phyloP scores from a whole-genome alignment of 306 rosid genomes.

The Quercus agrifolia region DNA sequence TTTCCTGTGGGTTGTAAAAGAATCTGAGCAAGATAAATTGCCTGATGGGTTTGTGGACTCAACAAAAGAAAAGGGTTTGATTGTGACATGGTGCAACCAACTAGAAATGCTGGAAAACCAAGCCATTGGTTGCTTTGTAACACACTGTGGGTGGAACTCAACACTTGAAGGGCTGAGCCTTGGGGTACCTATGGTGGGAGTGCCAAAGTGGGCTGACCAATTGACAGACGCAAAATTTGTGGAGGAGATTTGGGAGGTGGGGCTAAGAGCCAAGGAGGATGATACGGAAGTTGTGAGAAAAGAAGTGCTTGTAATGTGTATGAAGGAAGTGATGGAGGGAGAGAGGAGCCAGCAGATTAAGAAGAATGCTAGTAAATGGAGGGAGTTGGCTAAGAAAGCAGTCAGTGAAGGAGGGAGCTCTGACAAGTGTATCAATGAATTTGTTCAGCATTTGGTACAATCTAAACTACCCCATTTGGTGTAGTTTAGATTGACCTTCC shows the following conservation, averaged over 20 bases:
- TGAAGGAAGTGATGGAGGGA: conserved; percentile 54
- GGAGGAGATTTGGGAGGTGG: conserved; percentile 60
- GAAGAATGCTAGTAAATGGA: conserved; percentile 42
- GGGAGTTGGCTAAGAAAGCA: conserved; percentile 43
- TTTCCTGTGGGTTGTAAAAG: conserved; percentile 47
- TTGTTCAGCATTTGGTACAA: conserved; percentile 35
- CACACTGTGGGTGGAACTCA: conserved; percentile 71
- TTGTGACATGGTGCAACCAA: conserved; percentile 59
- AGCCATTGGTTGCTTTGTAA: conserved; percentile 57
- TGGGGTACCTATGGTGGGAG: conserved; percentile 60
- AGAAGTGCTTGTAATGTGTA: conserved; percentile 37
- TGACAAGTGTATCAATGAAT: conserved; percentile 32
- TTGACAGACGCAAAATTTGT: conserved; percentile 59
- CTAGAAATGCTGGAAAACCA: conserved; percentile 48
- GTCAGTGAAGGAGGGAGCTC: conserved; percentile 52
- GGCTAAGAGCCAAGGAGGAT: conserved; percentile 58
- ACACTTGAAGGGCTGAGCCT: conserved; percentile 64
- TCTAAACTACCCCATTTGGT: not conserved
- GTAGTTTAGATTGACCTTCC: not conserved
- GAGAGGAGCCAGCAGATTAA: conserved; percentile 35
- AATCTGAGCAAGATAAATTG: conserved; percentile 35
- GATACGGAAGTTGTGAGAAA: conserved; percentile 44
- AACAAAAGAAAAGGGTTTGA: conserved; percentile 30
- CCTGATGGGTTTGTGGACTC: conserved; percentile 31
- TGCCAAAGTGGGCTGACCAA: conserved; percentile 68